Percentiles rank a stretch among this genome's conserved stretches.
These are phyloP conservation scores for Aureoboletus auriporus DNA, from an alignment of 768 basidiomycete species.

Conservation along the genomic window DNA sequence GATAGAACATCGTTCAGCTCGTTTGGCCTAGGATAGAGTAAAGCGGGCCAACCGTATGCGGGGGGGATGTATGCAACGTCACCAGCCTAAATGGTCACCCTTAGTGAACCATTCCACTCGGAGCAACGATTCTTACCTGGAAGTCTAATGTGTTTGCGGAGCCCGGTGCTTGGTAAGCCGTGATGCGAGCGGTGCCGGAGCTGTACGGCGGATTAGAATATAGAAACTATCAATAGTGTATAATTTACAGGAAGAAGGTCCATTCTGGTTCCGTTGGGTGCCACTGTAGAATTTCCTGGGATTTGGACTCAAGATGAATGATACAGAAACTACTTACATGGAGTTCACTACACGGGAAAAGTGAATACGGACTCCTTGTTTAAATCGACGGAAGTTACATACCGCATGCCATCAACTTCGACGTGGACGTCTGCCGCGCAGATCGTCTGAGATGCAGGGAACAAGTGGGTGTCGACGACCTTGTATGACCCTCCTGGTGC, in stretches of 20 bases:
- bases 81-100: slow-evolving; percentile 24
- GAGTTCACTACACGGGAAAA: slow-evolving; percentile 33
- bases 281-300: slow-evolving; percentile 32
- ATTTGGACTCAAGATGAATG: background rate
- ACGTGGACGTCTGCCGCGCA: slow-evolving; percentile 56
- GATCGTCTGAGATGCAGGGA: slow-evolving; percentile 50
- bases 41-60: slow-evolving; percentile 18
- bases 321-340: slow-evolving; percentile 32
- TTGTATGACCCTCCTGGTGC: slow-evolving; percentile 57
- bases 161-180: slow-evolving; percentile 37
- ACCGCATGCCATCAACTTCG: slow-evolving; percentile 61
- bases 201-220: slow-evolving; percentile 18
- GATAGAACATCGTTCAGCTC: background rate
- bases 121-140: slow-evolving; percentile 25
- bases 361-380: background rate
- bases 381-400: slow-evolving; percentile 5
- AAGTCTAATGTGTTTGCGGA: slow-evolving; percentile 44
- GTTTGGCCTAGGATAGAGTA: background rate
- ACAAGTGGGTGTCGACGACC: slow-evolving; percentile 53
- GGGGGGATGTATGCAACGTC: slow-evolving; percentile 25
- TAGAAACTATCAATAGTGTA: background rate
- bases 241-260: slow-evolving; percentile 38
- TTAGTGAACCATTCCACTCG: background rate
- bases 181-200: slow-evolving; percentile 38
- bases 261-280: slow-evolving; percentile 50